phyloP scores from a whole-genome alignment of 768 basidiomycete species.

The Cyclocybe cylindracea region DNA sequence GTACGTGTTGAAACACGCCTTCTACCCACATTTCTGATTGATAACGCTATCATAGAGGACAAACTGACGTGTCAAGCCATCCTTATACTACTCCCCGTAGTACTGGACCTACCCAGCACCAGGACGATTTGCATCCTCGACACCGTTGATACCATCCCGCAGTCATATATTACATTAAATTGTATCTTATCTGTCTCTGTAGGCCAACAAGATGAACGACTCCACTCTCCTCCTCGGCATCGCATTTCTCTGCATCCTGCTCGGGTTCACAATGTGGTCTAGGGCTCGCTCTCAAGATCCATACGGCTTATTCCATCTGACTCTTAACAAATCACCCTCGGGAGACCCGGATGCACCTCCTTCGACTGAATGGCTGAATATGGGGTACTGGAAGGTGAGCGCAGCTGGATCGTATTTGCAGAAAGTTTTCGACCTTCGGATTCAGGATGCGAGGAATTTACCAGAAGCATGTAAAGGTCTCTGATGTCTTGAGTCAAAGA shows the following conservation, averaged over 20 bases:
- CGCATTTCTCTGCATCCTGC: conserved; percentile 1
- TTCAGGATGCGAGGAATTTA: conserved; percentile 48
- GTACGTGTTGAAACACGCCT: too few relatives aligned
- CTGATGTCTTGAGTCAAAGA: neutral
- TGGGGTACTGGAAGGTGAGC: conserved; percentile 68
- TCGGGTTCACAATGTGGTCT: conserved; percentile 1
- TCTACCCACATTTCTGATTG: too few relatives aligned
- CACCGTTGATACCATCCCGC: too few relatives aligned
- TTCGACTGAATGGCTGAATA: conserved; percentile 70
- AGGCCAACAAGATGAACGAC: too few relatives aligned
- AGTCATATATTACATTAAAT: too few relatives aligned
- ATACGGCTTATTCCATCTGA: conserved; percentile 60
- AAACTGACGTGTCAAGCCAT: too few relatives aligned
- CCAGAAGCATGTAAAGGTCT: conserved; percentile 64
- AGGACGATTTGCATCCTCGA: too few relatives aligned
- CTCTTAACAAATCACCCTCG: conserved; percentile 45
- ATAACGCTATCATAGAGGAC: too few relatives aligned
- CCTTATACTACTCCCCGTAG: too few relatives aligned
- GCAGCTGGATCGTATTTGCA: neutral
- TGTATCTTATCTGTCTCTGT: too few relatives aligned
- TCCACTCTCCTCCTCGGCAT: neutral
- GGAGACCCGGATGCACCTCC: conserved; percentile 32
- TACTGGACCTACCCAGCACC: too few relatives aligned
- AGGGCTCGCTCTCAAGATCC: conserved; percentile 38
- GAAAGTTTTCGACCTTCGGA: neutral